Base-by-base conservation (phyloP, 805 yeast genomes). In the Blastobotrys attinorum region DNA sequence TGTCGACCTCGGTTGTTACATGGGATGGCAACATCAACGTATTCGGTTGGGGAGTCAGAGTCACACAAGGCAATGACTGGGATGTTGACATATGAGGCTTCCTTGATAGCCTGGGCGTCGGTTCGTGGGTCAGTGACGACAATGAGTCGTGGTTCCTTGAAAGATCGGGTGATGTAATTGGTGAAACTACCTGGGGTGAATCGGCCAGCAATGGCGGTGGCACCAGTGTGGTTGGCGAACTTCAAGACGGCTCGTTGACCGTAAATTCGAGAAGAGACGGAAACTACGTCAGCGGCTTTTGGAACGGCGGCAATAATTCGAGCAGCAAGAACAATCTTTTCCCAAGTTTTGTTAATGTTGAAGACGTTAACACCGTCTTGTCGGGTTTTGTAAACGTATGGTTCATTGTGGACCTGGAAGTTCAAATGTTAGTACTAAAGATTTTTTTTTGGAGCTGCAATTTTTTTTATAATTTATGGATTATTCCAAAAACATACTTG, bases 121-220 rank as follows among this genome's bases (percentile, higher is more conserved):
- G 97, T 90, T 83, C 97, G 90, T 79, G 99, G 98, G 78, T 92
- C 98, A 66, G 97, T 90, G 68, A 92, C 98, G 64, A 92, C 78
- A 71, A 92, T 88, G 71, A 92, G 83, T 79, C 99, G 87, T 81
- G 99, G 99, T 81, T 92, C 99, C 79, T 90, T 92, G 96, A 92
- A 92, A 63, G 97, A 87, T 77, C 97, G 90, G 75, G 98, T 92
- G 80, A 90, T 92, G 80, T 92, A 92, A 81, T 92, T 92, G 72
- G 99, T 92, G 92, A 92, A 92, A 79, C 84, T 82, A 86, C 99
- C 99, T 76, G 99, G 99, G 65, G 98, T 92, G 85, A 92, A 92
- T 80, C 99, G 88, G 77, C 99, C 99, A 64, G 98, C 99, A 77
- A 92, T 90, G 71, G 99, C 89, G 62, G 97, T 90, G 62, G 98